These are phyloP conservation scores for Xylariales sp. DNA, from an alignment of 2,329 filamentous ascomycete species.

Conservation along the genomic window DNA sequence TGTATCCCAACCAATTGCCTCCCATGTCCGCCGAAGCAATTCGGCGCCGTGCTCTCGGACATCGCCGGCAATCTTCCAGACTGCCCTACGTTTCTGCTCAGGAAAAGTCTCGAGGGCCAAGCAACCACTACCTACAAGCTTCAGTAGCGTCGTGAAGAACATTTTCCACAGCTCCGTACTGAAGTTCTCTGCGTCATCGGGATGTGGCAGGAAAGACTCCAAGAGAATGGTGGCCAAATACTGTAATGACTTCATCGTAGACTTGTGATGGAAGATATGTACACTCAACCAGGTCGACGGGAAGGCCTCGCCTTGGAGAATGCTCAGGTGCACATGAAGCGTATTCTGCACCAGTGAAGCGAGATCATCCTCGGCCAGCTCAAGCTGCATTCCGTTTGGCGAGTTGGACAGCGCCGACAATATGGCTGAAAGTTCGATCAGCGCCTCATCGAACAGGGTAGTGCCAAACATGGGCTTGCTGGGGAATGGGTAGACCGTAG, in stretches of 20 bases:
- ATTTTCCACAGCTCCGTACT: conserved; percentile 91
- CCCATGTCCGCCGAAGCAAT: conserved; percentile 80
- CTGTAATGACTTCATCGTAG: conserved; percentile 79
- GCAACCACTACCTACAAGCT: conserved; percentile 81
- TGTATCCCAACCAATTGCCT: conserved; percentile 95
- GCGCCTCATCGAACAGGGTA: conserved; percentile 70
- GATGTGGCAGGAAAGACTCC: conserved; percentile 79
- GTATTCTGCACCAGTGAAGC: conserved; percentile 71
- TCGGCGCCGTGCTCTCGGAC: conserved; percentile 88
- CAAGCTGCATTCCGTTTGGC: conserved; percentile 68
- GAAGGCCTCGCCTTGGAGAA: conserved; percentile 84
- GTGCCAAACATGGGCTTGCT: conserved; percentile 57
- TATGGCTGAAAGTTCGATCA: conserved; percentile 84
- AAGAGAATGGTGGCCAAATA: conserved; percentile 75
- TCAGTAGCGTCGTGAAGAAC: conserved; percentile 85
- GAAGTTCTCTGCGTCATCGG: conserved; percentile 87
- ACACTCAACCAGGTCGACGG: conserved; percentile 87
- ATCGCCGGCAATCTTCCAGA: conserved; percentile 98
- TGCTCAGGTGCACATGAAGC: conserved; percentile 81
- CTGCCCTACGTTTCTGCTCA: conserved; percentile 90
- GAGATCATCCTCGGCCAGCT: conserved; percentile 69
- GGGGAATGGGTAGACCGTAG: conserved; percentile 84
- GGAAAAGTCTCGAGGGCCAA: conserved; percentile 93
- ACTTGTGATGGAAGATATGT: conserved; percentile 88
- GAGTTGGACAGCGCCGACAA: conserved; percentile 77